These are phyloP conservation scores for Saturnispora saitoi DNA, from an alignment of 805 yeast species.

Conservation along the genomic window DNA sequence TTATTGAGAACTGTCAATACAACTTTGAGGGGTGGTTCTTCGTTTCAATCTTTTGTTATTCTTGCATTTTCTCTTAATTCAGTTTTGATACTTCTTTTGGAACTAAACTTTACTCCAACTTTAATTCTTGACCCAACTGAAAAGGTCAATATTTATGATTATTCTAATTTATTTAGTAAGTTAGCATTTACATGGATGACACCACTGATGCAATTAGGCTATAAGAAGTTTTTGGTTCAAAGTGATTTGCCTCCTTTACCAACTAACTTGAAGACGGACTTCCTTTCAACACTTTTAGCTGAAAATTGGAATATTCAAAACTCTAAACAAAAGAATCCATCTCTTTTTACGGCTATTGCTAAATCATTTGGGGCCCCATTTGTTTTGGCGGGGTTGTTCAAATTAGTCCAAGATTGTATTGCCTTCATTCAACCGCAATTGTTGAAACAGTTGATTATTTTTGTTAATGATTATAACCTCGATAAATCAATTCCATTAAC, in stretches of 20 bases:
- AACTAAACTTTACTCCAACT: constrained; percentile 33
- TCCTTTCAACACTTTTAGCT: constrained; percentile 42
- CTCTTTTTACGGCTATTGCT: constrained; percentile 40
- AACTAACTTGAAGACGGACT: constrained; percentile 45
- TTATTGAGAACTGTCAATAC: constrained; percentile 36
- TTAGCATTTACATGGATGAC: constrained; percentile 55
- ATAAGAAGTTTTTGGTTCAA: constrained; percentile 34
- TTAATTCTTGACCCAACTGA: constrained; percentile 26
- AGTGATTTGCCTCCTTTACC: constrained; percentile 80
- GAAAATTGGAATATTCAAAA: constrained; percentile 54
- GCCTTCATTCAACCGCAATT: constrained; percentile 87
- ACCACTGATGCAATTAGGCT: constrained; percentile 47
- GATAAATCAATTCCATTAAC: constrained; percentile 50
- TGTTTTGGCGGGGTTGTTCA: constrained; percentile 61
- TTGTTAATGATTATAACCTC: constrained; percentile 43
- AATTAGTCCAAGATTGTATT: constrained; percentile 64
- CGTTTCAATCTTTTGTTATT: constrained; percentile 26
- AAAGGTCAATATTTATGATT: constrained; percentile 36
- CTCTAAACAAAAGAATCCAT: constrained; percentile 24
- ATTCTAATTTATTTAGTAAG: constrained; percentile 42
- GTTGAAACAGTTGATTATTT: constrained; percentile 54
- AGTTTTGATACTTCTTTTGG: constrained; percentile 36
- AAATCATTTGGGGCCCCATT: constrained; percentile 71
- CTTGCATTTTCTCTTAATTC: constrained; percentile 29
- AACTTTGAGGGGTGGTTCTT: constrained; percentile 28